Conservation (phyloP, 495 filamentous ascomycete genomes). For the Friedmanniomyces simplex region DNA sequence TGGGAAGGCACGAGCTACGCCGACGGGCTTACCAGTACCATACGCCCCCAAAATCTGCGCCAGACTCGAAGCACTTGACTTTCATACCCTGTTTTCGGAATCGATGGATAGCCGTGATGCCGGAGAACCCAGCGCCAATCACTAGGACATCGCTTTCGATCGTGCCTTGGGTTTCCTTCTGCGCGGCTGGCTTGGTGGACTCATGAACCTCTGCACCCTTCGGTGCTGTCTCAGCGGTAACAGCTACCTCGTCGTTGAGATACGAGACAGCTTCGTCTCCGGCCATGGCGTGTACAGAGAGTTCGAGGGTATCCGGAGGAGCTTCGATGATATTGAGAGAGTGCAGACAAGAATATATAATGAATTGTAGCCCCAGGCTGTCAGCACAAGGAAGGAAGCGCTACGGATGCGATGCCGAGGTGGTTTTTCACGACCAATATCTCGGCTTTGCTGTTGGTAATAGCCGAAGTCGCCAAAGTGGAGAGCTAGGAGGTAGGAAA, state of each 20-base stretch:
- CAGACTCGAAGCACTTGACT: constrained; percentile 15
- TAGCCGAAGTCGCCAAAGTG: no score
- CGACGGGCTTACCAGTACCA: constrained; percentile 4
- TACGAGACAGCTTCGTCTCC: neutral
- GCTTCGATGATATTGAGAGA: no score
- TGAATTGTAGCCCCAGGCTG: no score
- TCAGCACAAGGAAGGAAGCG: no score
- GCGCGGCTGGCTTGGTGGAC: neutral
- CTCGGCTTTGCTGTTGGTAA: no score
- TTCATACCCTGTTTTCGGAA: constrained; percentile 15
- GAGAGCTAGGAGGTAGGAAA: no score
- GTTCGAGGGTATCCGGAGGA: no score
- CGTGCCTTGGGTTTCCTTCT: neutral
- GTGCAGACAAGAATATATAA: no score
- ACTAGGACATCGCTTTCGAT: constrained; percentile 12
- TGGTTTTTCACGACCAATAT: no score
- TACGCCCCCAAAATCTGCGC: constrained; percentile 1
- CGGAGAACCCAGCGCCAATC: constrained; percentile 17
- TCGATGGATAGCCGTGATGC: constrained; percentile 7
- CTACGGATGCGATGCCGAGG: no score
- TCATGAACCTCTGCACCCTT: neutral
- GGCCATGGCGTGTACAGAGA: neutral
- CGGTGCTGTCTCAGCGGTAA: neutral
- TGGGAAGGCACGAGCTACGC: neutral
- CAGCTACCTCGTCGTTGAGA: neutral